A percentile compares a stretch with the other conserved stretches of the same genome.
phyloP scores from a whole-genome alignment of 192 early-diverging fungal species.

The Rhizophagus clarus region DNA sequence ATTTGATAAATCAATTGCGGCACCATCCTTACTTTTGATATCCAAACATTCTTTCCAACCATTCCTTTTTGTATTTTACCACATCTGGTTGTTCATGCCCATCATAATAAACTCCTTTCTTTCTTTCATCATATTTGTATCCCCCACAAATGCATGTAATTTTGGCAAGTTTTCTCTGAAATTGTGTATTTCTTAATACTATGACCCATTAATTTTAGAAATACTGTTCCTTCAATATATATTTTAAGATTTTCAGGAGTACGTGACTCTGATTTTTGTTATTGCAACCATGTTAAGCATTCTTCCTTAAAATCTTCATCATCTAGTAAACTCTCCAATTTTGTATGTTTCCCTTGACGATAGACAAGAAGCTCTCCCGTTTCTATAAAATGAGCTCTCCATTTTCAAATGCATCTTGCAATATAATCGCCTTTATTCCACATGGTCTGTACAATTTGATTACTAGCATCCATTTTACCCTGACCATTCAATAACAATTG shows the following conservation, averaged over 20 bases:
- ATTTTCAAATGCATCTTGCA: no score
- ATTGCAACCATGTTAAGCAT: neutral
- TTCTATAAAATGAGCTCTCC: neutral
- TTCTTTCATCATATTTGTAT: no score
- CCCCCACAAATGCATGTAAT: neutral
- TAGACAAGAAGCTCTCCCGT: neutral
- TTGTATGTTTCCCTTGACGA: conserved; percentile 3
- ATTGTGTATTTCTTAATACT: conserved; percentile 1
- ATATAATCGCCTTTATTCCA: no score
- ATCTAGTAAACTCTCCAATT: neutral
- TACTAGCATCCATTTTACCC: no score
- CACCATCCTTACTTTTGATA: no score
- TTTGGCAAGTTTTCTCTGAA: conserved; percentile 8
- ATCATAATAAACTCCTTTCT: no score
- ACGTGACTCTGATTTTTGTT: neutral
- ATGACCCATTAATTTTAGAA: neutral
- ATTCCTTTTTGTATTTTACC: conserved; percentile 18
- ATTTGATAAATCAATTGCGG: no score
- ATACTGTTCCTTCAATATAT: conserved; percentile 5
- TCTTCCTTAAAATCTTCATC: neutral
- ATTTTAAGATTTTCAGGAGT: neutral
- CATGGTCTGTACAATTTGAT: no score
- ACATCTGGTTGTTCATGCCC: no score
- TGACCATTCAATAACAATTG: no score
- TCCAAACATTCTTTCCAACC: conserved; percentile 27